A percentile compares a stretch with the other conserved stretches of the same genome.
phyloP scores from a whole-genome alignment of 1,284 basidiomycete species.

The Agroathelia rolfsii region DNA sequence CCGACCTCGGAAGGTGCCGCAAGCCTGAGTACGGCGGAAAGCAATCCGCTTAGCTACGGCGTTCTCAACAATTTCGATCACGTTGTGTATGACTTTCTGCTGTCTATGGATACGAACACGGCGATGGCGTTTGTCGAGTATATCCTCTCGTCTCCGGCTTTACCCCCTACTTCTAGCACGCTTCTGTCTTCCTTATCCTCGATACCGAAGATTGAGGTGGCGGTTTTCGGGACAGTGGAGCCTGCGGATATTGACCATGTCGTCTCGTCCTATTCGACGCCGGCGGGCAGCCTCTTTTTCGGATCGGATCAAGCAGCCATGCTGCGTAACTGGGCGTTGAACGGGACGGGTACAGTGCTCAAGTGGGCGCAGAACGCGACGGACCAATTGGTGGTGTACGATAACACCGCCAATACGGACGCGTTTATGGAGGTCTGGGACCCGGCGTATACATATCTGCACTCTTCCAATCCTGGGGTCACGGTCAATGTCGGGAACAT shows the following conservation, averaged over 20 bases:
- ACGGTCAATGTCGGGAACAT: conserved; percentile 31
- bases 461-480: conserved; percentile 13
- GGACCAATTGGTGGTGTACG: conserved; percentile 38
- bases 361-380: conserved; percentile 43
- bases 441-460: conserved; percentile 31
- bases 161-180: conserved; percentile 34
- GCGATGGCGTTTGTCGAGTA: conserved; percentile 40
- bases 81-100: conserved; percentile 47
- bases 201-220: conserved; percentile 49
- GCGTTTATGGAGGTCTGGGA: conserved; percentile 41
- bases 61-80: conserved; percentile 44
- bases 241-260: conserved; percentile 36
- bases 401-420: conserved; percentile 34
- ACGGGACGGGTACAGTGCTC: conserved; percentile 26
- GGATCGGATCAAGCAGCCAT: conserved; percentile 38
- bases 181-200: conserved; percentile 29
- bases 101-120: conserved; percentile 36
- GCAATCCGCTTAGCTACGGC: conserved; percentile 44
- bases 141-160: conserved; percentile 29
- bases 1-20: conserved; percentile 23
- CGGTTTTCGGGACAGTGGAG: conserved; percentile 45
- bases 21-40: conserved; percentile 21
- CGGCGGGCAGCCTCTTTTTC: conserved; percentile 46
- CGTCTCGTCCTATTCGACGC: conserved; percentile 42
- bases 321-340: conserved; percentile 46